phyloP scores from a whole-genome alignment of 805 yeast species.

The Pichia deserticola region DNA sequence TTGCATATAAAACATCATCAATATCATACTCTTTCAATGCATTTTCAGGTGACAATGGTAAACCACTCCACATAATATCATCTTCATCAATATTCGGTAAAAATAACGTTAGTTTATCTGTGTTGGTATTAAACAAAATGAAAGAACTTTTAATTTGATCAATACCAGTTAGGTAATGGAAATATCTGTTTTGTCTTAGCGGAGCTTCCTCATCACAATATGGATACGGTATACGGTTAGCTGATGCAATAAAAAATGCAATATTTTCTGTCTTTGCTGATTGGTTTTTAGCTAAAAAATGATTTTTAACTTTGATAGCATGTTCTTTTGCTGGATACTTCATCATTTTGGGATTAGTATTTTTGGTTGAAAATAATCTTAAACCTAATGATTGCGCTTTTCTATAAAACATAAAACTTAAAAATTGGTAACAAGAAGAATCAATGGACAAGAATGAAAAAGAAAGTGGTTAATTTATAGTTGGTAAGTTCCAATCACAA shows the following conservation, averaged over 20 bases:
- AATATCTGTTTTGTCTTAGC: conserved; percentile 85
- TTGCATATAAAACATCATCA: conserved; percentile 65
- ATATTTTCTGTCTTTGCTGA: conserved; percentile 6
- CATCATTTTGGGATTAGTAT: conserved; percentile 5
- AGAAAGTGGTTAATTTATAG: too few species aligned
- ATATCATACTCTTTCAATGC: conserved; percentile 67
- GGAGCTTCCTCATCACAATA: conserved; percentile 76
- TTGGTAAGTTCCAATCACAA: too few species aligned
- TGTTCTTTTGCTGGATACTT: conserved; percentile 85
- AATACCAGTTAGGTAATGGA: conserved; percentile 79
- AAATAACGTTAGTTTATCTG: conserved; percentile 59
- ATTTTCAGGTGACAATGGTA: conserved; percentile 62
- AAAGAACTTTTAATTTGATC: conserved; percentile 67
- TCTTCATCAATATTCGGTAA: conserved; percentile 81
- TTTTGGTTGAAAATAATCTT: neutral
- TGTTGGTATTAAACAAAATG: conserved; percentile 46
- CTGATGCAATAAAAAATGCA: conserved; percentile 56
- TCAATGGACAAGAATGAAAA: too few species aligned
- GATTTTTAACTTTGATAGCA: conserved; percentile 42
- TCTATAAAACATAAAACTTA: neutral
- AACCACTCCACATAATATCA: conserved; percentile 94
- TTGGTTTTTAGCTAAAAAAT: conserved; percentile 22
- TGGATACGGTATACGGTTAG: conserved; percentile 48
- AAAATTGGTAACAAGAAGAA: too few species aligned
- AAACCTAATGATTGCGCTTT: too few species aligned